Base-by-base conservation (phyloP, 352 stramenopile genomes). In the Aphanomyces invadans region DNA sequence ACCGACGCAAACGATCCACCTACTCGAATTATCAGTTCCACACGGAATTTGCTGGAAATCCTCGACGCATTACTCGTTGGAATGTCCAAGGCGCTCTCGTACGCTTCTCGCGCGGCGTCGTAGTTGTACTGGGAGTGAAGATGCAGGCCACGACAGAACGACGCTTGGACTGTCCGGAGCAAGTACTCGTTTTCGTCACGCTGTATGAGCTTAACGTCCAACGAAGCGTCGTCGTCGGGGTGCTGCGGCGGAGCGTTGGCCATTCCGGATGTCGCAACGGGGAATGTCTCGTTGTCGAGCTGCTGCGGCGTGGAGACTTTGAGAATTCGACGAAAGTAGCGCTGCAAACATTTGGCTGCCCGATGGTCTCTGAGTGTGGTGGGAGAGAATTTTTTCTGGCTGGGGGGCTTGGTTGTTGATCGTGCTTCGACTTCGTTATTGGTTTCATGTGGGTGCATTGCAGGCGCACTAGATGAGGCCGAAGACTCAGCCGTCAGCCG, bases 321-420 rank as follows among this genome's bases (percentile, higher is more conserved):
- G 45, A 57, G 49, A 57, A 57, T 57, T 10, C 60, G 60, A 19
- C 60, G 39, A 59, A 67, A 67, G 49, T 67, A 67, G 19, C 60
- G 45, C 49, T 67, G 60, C 21, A 67, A 31, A 21, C 38, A 57
- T 44, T 57, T 67, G 49, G 39, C 60, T 0, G 60, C 60, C 3
- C 48, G 60, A 29, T 67, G 60, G 21, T 67, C 33, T 2, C 12
- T 5, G 11, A 67, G n/a, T 19, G 39, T 44, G 3, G 19, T 23
- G 3, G 60, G 55, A 48, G 3, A 1, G 4, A 49, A 4, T 38
- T 38, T 38, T n/a, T n/a, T n/a, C 17, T 45, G 31, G 29, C 49
- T 19, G 29, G 15, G 21, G 9, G 29, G 23, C 33, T 31, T 60
- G 10, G 52, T 7, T 44, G 52, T 21, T n/a, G n/a, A n/a, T n/a